Conservation (phyloP, 208 protist genomes). For the Borovskyia barvae region DNA sequence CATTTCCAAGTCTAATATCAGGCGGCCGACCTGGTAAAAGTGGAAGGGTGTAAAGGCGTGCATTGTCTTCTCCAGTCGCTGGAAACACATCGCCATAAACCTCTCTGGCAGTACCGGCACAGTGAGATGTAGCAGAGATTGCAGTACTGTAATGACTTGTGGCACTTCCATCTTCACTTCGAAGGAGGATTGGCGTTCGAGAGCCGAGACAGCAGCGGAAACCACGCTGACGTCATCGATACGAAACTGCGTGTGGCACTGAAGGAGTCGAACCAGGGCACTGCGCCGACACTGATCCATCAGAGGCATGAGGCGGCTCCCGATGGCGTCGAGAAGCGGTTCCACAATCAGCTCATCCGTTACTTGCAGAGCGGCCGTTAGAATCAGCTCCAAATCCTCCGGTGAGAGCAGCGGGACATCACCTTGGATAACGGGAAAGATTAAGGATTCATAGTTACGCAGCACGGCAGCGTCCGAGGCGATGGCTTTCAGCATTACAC, state of each 20-base stretch:
- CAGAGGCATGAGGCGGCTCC: conserved; percentile 52
- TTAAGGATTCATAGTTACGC: conserved; percentile 38
- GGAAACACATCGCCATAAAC: conserved; percentile 56
- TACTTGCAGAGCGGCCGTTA: conserved; percentile 50
- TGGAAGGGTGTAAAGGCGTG: conserved; percentile 42
- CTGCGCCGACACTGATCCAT: conserved; percentile 70
- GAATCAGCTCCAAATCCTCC: conserved; percentile 79
- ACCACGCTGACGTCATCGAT: conserved; percentile 58
- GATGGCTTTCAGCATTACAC: conserved; percentile 71
- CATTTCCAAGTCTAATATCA: conserved; percentile 79
- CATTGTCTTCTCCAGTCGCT: conserved; percentile 53
- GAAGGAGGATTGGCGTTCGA: conserved; percentile 58
- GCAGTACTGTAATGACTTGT: conserved; percentile 67
- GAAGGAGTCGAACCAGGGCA: conserved; percentile 75
- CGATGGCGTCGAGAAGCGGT: conserved; percentile 70
- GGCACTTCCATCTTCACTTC: conserved; percentile 50
- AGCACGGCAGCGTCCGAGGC: conserved; percentile 41
- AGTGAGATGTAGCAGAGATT: conserved; percentile 43
- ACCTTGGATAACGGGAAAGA: conserved; percentile 38
- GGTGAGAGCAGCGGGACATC: conserved; percentile 55
- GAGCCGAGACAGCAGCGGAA: conserved; percentile 22
- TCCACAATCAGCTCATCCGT: conserved; percentile 40
- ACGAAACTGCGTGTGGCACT: conserved; percentile 66
- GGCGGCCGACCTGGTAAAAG: conserved; percentile 48
- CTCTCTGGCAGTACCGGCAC: conserved; percentile 29